Percentiles rank a stretch among this genome's conserved stretches.
These are phyloP conservation scores for Colletotrichum sp. DNA, from an alignment of 2,329 filamentous ascomycete genomes.

Conservation along the genomic window DNA sequence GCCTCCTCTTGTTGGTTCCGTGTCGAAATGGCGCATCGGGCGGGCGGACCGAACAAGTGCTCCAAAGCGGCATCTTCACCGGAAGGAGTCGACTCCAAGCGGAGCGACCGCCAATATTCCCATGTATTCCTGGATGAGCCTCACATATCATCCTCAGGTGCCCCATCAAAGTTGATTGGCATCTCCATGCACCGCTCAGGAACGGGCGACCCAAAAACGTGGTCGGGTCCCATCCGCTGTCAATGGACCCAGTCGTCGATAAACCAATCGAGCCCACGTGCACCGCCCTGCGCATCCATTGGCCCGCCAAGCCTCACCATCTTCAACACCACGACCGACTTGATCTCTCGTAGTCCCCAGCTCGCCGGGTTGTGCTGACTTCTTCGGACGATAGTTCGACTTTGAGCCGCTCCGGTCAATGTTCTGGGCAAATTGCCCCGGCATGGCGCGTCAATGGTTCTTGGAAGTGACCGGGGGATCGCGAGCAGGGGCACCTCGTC, in stretches of 20 bases:
- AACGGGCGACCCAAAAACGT: background rate
- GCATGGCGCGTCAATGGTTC: conserved; percentile 19
- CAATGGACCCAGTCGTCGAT: background rate
- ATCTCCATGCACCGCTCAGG: background rate
- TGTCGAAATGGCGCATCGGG: background rate
- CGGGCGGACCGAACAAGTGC: background rate
- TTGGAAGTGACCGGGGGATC: background rate
- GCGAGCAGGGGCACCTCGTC: background rate
- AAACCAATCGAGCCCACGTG: conserved; percentile 14
- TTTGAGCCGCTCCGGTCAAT: conserved; percentile 1
- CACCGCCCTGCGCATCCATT: conserved; percentile 34
- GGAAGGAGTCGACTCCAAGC: background rate
- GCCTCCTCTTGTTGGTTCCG: background rate
- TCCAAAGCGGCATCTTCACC: background rate
- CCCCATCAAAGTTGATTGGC: background rate
- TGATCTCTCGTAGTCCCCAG: background rate
- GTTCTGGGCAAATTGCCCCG: conserved; percentile 15
- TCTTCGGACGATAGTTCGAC: conserved; percentile 5
- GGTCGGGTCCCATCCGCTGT: background rate
- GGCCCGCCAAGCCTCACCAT: conserved; percentile 21
- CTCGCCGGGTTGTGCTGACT: background rate
- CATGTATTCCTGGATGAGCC: background rate
- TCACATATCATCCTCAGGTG: background rate
- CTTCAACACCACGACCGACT: background rate
- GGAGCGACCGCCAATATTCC: background rate